Conservation (phyloP, 345 rosid genomes). For the Punica granatum region DNA sequence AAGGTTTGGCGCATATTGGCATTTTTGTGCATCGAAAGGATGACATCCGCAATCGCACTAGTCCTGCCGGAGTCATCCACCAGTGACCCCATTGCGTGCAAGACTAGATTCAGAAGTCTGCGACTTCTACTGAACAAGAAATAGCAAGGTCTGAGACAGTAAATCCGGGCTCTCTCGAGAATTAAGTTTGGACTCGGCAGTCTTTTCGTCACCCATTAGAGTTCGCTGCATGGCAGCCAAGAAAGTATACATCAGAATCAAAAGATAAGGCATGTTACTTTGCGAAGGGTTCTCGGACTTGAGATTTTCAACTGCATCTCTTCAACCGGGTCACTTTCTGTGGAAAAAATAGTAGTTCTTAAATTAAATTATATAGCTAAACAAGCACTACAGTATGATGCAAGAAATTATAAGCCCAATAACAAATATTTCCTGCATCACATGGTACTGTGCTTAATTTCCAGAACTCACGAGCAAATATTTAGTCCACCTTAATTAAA, state of each 20-base stretch:
- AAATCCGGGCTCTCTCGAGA: slow-evolving; percentile 20
- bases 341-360: slow-evolving; percentile 13
- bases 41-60: slow-evolving; percentile 36
- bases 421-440: slow-evolving; percentile 37
- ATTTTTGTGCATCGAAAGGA: slow-evolving; percentile 49
- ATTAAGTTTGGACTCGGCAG: slow-evolving; percentile 7
- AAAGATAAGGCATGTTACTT: slow-evolving; percentile 35
- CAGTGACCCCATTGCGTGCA: slow-evolving; percentile 29
- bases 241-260: too few relatives aligned
- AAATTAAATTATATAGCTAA: slow-evolving; percentile 10
- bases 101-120: slow-evolving; percentile 36
- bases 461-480: slow-evolving; percentile 7
- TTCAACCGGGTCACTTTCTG: slow-evolving; percentile 32
- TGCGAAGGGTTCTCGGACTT: slow-evolving; percentile 35
- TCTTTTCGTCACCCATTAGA: slow-evolving; percentile 36
- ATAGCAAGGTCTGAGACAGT: slow-evolving; percentile 50
- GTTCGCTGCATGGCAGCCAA: slow-evolving; percentile 61
- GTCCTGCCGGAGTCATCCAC: slow-evolving; percentile 33
- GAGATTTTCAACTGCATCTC: slow-evolving; percentile 23
- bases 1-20: slow-evolving; percentile 33
- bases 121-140: slow-evolving; percentile 54
- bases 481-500: not conserved
- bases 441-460: not conserved
- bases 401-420: too few relatives aligned
- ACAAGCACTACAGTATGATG: slow-evolving; percentile 42